Percentiles rank a stretch among this genome's conserved stretches.
Conservation (phyloP, 1,284 basidiomycete genomes). For the Coniferiporia weirii region DNA sequence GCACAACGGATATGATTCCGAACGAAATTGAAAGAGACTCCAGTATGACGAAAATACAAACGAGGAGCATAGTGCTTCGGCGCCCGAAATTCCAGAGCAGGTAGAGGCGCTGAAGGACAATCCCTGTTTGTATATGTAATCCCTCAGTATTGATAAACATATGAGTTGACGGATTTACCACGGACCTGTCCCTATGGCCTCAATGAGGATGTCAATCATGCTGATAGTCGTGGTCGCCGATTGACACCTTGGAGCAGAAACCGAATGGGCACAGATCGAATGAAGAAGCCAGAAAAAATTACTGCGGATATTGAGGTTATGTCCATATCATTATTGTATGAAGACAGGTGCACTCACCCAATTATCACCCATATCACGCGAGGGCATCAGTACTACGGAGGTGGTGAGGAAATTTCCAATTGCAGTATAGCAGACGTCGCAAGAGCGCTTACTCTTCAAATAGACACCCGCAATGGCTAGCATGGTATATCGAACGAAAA, state of each 20-base stretch:
- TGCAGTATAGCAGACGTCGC: not conserved
- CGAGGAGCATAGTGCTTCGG: not conserved
- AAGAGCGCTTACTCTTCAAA: not conserved
- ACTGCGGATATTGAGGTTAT: not conserved
- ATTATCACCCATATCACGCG: not conserved
- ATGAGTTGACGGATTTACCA: not conserved
- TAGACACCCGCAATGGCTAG: not conserved
- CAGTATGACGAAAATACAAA: not conserved
- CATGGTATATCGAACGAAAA: slow-evolving; percentile 1
- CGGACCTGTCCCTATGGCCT: not conserved
- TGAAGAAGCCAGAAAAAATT: not conserved
- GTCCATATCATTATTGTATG: not conserved
- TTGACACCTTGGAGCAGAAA: not conserved
- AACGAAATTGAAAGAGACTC: not conserved
- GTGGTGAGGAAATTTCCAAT: not conserved
- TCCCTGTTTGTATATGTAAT: not conserved
- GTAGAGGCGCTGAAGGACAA: not conserved
- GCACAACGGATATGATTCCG: not conserved
- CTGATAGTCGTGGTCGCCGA: not conserved
- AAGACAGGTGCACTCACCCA: not conserved
- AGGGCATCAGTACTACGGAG: not conserved
- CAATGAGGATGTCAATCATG: not conserved
- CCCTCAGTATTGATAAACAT: not conserved
- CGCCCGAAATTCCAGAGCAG: slow-evolving; percentile 1
- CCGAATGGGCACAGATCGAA: not conserved